These are phyloP conservation scores for Sphaerosporella brunnea DNA, from an alignment of 495 filamentous ascomycete genomes.

Conservation along the genomic window DNA sequence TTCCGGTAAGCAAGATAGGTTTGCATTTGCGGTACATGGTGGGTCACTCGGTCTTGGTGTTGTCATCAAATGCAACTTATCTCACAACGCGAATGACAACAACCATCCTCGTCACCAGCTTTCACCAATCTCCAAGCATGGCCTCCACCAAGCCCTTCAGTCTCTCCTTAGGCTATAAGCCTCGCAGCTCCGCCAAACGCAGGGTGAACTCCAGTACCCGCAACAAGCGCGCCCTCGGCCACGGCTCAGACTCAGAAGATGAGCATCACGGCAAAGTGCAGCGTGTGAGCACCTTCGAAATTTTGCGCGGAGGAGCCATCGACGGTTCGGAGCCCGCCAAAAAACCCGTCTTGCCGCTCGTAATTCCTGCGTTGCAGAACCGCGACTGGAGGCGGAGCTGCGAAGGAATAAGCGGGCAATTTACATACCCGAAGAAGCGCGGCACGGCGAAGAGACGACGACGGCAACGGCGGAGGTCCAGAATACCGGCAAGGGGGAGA, in stretches of 20 bases:
- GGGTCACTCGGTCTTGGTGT: too few species aligned
- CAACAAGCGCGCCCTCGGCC: too few species aligned
- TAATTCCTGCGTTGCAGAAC: constrained; percentile 49
- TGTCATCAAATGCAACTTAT: too few species aligned
- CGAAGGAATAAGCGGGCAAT: constrained; percentile 11
- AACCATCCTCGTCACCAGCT: too few species aligned
- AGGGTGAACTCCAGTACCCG: too few species aligned
- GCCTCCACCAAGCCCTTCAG: too few species aligned
- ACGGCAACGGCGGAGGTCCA: constrained; percentile 24
- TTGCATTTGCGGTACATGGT: too few species aligned
- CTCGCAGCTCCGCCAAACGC: too few species aligned
- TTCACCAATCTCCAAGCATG: too few species aligned
- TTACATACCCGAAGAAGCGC: constrained; percentile 20
- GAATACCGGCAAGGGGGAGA: constrained; percentile 32
- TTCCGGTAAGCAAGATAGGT: too few species aligned
- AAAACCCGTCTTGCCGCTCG: constrained; percentile 29
- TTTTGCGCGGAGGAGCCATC: constrained; percentile 37
- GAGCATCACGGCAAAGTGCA: constrained; percentile 33
- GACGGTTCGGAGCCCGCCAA: constrained; percentile 29
- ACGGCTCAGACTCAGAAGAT: constrained; percentile 33
- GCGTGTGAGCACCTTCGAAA: constrained; percentile 43
- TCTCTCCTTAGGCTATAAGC: too few species aligned
- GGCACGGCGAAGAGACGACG: not conserved
- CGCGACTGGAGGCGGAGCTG: constrained; percentile 44
- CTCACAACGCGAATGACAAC: too few species aligned